Conservation (phyloP, 352 stramenopile species). For the Pythium dissimile region DNA sequence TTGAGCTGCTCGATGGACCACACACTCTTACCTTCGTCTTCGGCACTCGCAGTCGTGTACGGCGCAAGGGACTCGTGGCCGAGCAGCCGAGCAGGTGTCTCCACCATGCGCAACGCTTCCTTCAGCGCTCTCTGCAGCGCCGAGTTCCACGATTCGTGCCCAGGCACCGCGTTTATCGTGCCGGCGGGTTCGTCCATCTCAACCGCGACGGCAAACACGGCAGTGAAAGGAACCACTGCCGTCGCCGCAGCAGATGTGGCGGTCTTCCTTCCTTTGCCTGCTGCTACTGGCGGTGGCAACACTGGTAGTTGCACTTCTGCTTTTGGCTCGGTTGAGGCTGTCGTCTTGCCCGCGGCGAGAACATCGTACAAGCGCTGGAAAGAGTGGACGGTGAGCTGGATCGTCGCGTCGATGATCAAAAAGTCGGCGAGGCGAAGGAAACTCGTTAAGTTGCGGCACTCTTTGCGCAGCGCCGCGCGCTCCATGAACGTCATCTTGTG, state of each 20-base stretch:
- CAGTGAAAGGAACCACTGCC: constrained; percentile 32
- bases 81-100: constrained; percentile 82
- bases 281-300: neutral
- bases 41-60: constrained; percentile 77
- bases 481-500: constrained; percentile 98
- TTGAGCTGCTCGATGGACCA: constrained; percentile 80
- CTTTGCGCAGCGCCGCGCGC: constrained; percentile 84
- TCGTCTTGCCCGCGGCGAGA: constrained; percentile 45
- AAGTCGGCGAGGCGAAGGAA: constrained; percentile 93
- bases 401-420: constrained; percentile 84
- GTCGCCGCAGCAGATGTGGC: neutral
- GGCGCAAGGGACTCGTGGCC: constrained; percentile 69
- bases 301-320: neutral
- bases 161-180: constrained; percentile 48
- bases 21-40: constrained; percentile 80
- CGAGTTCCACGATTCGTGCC: constrained; percentile 69
- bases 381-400: constrained; percentile 81
- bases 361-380: constrained; percentile 62
- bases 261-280: constrained; percentile 1
- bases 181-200: constrained; percentile 46
- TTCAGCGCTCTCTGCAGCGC: constrained; percentile 74
- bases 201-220: constrained; percentile 61
- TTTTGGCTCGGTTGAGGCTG: constrained; percentile 15
- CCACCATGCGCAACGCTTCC: constrained; percentile 84
- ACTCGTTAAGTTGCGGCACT: constrained; percentile 90